phyloP scores from a whole-genome alignment of 2,329 filamentous ascomycete genomes.

The Coniochaeta pulveracea region DNA sequence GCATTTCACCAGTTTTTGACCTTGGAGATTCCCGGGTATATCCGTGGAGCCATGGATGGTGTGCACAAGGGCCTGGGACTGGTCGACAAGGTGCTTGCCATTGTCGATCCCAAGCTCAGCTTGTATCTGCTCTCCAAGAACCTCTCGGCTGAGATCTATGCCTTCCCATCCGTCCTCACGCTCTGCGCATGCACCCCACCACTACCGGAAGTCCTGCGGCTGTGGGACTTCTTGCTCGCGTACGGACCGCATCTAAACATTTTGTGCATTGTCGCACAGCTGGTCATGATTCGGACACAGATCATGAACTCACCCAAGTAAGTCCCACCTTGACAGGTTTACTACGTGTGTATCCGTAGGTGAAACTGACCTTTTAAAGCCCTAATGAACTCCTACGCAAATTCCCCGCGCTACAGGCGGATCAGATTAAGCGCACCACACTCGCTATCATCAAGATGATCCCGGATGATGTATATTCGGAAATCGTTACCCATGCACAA shows the following conservation, averaged over 20 bases:
- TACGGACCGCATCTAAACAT: slow-evolving; percentile 94
- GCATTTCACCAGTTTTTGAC: slow-evolving; percentile 84
- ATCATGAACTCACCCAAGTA: slow-evolving; percentile 79
- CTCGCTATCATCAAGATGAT: slow-evolving; percentile 83
- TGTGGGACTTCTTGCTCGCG: slow-evolving; percentile 97
- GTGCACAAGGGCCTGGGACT: slow-evolving; percentile 86
- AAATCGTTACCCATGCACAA: slow-evolving; percentile 80
- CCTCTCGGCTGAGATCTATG: slow-evolving; percentile 88
- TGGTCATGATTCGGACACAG: slow-evolving; percentile 77
- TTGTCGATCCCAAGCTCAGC: slow-evolving; percentile 82
- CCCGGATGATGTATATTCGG: slow-evolving; percentile 78
- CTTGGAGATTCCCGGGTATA: slow-evolving; percentile 82
- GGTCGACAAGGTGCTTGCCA: slow-evolving; percentile 83
- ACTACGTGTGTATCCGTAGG: slow-evolving; percentile 12
- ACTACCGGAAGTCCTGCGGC: slow-evolving; percentile 77
- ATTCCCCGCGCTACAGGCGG: slow-evolving; percentile 73
- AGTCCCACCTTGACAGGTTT: slow-evolving; percentile 12
- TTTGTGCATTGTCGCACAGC: slow-evolving; percentile 88
- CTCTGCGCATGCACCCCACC: slow-evolving; percentile 94
- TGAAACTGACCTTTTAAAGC: slow-evolving; percentile 33
- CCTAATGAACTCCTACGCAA: slow-evolving; percentile 87
- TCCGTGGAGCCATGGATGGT: slow-evolving; percentile 91
- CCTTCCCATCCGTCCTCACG: slow-evolving; percentile 89
- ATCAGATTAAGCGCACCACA: slow-evolving; percentile 74
- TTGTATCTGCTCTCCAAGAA: slow-evolving; percentile 75